Evolutionary conservation across 2,329 filamentous ascomycete genomes (phyloP).

Genomic region (Lasiodiplodia theobromae): DNA sequence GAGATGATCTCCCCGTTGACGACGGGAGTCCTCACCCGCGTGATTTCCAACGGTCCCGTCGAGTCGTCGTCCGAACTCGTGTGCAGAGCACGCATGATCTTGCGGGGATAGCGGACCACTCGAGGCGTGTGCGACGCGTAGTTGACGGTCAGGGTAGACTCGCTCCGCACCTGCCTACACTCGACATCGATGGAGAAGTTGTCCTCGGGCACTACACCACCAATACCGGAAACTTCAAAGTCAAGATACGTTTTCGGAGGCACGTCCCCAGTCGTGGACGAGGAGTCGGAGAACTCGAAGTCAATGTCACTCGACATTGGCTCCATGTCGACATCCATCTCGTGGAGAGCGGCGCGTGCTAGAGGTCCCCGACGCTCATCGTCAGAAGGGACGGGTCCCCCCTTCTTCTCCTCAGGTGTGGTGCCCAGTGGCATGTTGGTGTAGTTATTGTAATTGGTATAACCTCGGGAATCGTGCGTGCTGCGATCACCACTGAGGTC

Average conservation of each 20-base stretch:
- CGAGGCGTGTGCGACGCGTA: constrained; percentile 7
- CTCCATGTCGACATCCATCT: constrained; percentile 20
- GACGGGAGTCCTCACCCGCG: neutral
- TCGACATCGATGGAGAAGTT: constrained; percentile 61
- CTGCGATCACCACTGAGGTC: constrained; percentile 73
- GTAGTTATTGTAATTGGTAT: constrained; percentile 4
- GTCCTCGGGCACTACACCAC: constrained; percentile 65
- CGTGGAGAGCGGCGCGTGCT: constrained; percentile 4
- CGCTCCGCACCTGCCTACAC: constrained; percentile 31
- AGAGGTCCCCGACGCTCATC: constrained; percentile 22
- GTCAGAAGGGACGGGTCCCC: neutral
- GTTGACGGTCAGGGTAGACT: neutral
- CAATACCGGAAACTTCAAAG: constrained; percentile 62
- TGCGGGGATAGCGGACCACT: neutral
- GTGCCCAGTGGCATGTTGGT: constrained; percentile 12
- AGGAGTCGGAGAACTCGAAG: neutral
- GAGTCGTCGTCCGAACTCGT: neutral
- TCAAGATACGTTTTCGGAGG: constrained; percentile 33
- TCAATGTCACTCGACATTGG: neutral
- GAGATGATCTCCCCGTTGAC: constrained; percentile 57
- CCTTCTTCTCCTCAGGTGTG: neutral
- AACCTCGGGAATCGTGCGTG: constrained; percentile 31
- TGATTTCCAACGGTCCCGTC: neutral
- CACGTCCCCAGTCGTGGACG: neutral
- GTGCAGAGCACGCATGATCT: constrained; percentile 11